These are phyloP conservation scores for Colletotrichum magnum DNA, from an alignment of 2,329 filamentous ascomycete species.

Conservation along the genomic window DNA sequence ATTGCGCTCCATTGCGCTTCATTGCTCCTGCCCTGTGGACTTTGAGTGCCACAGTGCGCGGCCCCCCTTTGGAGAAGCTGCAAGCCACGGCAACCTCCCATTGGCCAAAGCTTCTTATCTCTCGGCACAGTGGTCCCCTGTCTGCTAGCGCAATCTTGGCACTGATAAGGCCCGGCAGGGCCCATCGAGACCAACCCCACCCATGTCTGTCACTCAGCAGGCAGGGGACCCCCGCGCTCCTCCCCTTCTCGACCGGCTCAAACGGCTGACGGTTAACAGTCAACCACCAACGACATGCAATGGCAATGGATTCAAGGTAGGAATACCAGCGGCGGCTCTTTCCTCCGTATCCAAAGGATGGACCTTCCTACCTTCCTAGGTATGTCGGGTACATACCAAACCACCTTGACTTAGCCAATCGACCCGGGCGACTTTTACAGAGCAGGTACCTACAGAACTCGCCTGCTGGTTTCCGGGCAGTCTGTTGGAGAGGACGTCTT, in stretches of 20 bases:
- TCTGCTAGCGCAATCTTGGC: slow-evolving; percentile 30
- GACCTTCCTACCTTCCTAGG: too few relatives aligned
- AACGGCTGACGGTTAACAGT: slow-evolving; percentile 7
- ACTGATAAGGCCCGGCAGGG: slow-evolving; percentile 38
- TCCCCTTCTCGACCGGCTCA: slow-evolving; percentile 7
- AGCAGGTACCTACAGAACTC: too few relatives aligned
- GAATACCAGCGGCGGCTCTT: too few relatives aligned
- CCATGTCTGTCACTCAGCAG: not conserved
- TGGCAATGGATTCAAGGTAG: not conserved
- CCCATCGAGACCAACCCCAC: slow-evolving; percentile 2
- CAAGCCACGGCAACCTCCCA: not conserved
- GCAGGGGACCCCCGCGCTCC: slow-evolving; percentile 22
- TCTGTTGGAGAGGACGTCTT: too few relatives aligned
- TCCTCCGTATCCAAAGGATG: too few relatives aligned
- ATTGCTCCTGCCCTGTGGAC: slow-evolving; percentile 17
- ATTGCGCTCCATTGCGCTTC: not conserved
- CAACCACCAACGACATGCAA: not conserved
- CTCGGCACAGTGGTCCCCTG: slow-evolving; percentile 22
- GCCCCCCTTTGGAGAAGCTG: slow-evolving; percentile 32
- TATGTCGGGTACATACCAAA: too few relatives aligned
- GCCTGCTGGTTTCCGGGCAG: too few relatives aligned
- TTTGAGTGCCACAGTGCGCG: not conserved
- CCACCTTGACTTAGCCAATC: too few relatives aligned
- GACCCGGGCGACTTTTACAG: too few relatives aligned
- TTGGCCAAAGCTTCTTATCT: slow-evolving; percentile 39